Evolutionary conservation across 1,139 yeast species (phyloP).

Genomic region (Sugiyamaella sp.): DNA sequence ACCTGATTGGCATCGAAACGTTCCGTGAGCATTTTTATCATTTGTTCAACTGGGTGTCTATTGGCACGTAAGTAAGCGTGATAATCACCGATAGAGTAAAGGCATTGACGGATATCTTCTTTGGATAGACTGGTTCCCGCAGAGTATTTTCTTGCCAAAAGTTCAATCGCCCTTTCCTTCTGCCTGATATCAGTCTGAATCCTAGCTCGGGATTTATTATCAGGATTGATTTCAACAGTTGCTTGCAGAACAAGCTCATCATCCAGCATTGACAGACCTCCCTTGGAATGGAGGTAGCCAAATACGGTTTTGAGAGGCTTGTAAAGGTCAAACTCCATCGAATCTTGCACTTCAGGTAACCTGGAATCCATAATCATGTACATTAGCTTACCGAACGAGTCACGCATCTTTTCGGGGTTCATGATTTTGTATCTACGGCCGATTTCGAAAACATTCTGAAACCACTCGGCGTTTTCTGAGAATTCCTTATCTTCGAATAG

Average conservation of each 20-base stretch:
- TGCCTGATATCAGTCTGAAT: slow-evolving; percentile 59
- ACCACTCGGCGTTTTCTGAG: slow-evolving; percentile 68
- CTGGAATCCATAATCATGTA: slow-evolving; percentile 82
- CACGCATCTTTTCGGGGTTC: slow-evolving; percentile 79
- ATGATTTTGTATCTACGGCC: slow-evolving; percentile 77
- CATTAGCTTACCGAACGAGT: slow-evolving; percentile 71
- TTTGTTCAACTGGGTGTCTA: slow-evolving; percentile 62
- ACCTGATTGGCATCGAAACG: slow-evolving; percentile 51
- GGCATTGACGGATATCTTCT: slow-evolving; percentile 65
- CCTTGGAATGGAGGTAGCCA: slow-evolving; percentile 48
- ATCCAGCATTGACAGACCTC: slow-evolving; percentile 48
- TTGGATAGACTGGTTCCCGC: slow-evolving; percentile 31
- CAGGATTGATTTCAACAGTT: slow-evolving; percentile 63
- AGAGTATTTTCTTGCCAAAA: slow-evolving; percentile 50
- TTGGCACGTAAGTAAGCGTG: slow-evolving; percentile 70
- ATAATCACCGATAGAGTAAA: slow-evolving; percentile 75
- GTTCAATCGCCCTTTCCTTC: slow-evolving; percentile 66
- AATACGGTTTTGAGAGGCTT: slow-evolving; percentile 68
- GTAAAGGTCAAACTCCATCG: slow-evolving; percentile 71
- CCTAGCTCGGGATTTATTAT: slow-evolving; percentile 53
- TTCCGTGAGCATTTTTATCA: slow-evolving; percentile 55
- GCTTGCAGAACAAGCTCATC: slow-evolving; percentile 63
- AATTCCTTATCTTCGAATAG: slow-evolving; percentile 65
- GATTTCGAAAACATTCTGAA: slow-evolving; percentile 64
- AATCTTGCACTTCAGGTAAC: slow-evolving; percentile 63